These are phyloP conservation scores for Cercospora sesami DNA, from an alignment of 2,329 filamentous ascomycete species.

Conservation along the genomic window DNA sequence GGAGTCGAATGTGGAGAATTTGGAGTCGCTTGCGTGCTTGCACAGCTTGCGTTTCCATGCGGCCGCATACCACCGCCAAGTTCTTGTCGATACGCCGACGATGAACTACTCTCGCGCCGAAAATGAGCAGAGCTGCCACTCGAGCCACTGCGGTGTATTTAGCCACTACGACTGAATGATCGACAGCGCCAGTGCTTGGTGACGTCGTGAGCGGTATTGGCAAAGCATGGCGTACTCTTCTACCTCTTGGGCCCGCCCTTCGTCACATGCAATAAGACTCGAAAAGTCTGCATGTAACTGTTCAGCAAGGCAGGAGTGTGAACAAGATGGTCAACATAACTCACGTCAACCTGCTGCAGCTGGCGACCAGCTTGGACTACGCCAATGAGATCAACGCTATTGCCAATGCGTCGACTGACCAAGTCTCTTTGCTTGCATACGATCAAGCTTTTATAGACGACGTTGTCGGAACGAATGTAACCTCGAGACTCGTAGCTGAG, in stretches of 20 bases:
- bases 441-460: constrained; percentile 35
- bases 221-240: constrained; percentile 19
- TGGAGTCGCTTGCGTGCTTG: background rate
- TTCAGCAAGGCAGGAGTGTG: background rate
- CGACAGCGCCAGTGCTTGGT: constrained; percentile 3
- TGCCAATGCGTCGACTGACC: constrained; percentile 34
- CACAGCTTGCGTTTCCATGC: background rate
- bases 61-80: background rate
- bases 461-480: constrained; percentile 37
- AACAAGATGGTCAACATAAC: constrained; percentile 40
- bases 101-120: background rate
- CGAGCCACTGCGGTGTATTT: no score
- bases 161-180: constrained; percentile 6
- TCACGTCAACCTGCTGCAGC: constrained; percentile 35
- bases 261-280: background rate
- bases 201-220: constrained; percentile 17
- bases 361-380: constrained; percentile 39
- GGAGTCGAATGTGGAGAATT: background rate
- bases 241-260: background rate
- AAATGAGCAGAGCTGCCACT: background rate
- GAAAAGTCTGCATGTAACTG: background rate
- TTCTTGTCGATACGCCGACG: background rate
- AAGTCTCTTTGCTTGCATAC: constrained; percentile 36
- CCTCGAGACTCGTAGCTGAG: constrained; percentile 33
- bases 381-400: constrained; percentile 33